Conservation (phyloP, 345 rosid species). For the Rhizophora apiculata region DNA sequence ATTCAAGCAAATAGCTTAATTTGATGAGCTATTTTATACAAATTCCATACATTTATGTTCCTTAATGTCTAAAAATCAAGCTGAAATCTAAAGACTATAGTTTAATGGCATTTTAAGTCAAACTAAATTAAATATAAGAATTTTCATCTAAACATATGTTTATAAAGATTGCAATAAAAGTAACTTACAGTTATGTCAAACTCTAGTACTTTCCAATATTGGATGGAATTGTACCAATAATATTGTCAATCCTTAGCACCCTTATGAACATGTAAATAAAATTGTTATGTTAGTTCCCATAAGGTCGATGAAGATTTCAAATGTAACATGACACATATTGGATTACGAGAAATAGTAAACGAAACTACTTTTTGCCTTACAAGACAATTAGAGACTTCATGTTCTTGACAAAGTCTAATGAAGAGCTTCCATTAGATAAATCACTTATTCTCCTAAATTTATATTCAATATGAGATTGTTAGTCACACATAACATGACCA, state of each 20-base stretch:
- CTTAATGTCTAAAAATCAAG: no score
- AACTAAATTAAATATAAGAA: no score
- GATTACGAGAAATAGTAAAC: not conserved
- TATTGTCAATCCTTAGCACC: conserved; percentile 48
- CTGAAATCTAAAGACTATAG: no score
- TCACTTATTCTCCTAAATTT: conserved; percentile 62
- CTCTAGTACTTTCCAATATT: conserved; percentile 43
- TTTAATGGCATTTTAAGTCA: no score
- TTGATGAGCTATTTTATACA: no score
- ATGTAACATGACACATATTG: not conserved
- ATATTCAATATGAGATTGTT: conserved; percentile 6
- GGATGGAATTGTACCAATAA: conserved; percentile 57
- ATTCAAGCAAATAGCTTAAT: no score
- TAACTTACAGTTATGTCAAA: conserved; percentile 56
- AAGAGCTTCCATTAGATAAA: conserved; percentile 50
- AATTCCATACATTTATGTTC: no score
- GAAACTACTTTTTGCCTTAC: conserved; percentile 32
- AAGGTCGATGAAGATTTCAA: not conserved
- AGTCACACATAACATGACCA: not conserved
- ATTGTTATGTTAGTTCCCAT: not conserved
- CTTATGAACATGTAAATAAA: conserved; percentile 27
- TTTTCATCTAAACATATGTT: no score
- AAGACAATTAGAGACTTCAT: conserved; percentile 43
- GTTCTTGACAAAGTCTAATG: conserved; percentile 46
- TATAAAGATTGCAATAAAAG: not conserved